Conservation (phyloP, 768 basidiomycete species). For the Leccinum broughii region DNA sequence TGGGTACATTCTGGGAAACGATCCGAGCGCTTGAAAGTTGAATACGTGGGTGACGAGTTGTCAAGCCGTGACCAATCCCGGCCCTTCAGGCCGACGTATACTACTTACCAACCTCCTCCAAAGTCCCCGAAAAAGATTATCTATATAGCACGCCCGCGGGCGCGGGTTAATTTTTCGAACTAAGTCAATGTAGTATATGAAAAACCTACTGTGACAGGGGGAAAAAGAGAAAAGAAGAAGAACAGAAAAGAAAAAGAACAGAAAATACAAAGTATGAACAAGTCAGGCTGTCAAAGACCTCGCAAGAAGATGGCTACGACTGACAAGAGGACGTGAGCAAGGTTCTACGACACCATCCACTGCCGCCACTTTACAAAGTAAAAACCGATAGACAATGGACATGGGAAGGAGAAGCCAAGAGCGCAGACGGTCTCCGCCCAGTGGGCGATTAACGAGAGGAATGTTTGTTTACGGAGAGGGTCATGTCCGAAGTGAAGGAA, state of each 20-base stretch:
- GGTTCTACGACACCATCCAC: conserved; percentile 7
- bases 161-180: too few relatives aligned
- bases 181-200: conserved; percentile 24
- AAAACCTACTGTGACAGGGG: conserved; percentile 26
- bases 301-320: conserved; percentile 1
- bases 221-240: background rate
- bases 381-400: conserved; percentile 1
- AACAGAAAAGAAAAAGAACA: background rate
- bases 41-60: too few relatives aligned
- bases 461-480: conserved; percentile 18
- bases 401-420: conserved; percentile 8
- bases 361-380: background rate
- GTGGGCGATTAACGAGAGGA: conserved; percentile 19
- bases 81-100: background rate
- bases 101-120: background rate
- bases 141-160: too few relatives aligned
- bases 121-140: conserved; percentile 12
- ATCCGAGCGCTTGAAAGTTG: too few relatives aligned
- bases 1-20: too few relatives aligned
- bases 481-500: conserved; percentile 31
- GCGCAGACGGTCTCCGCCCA: conserved; percentile 9
- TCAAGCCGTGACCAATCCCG: too few relatives aligned
- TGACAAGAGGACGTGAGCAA: conserved; percentile 5
- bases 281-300: conserved; percentile 11
- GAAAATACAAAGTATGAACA: conserved; percentile 7